phyloP scores from a whole-genome alignment of 2,329 filamentous ascomycete species.

The Fulvia fulva region DNA sequence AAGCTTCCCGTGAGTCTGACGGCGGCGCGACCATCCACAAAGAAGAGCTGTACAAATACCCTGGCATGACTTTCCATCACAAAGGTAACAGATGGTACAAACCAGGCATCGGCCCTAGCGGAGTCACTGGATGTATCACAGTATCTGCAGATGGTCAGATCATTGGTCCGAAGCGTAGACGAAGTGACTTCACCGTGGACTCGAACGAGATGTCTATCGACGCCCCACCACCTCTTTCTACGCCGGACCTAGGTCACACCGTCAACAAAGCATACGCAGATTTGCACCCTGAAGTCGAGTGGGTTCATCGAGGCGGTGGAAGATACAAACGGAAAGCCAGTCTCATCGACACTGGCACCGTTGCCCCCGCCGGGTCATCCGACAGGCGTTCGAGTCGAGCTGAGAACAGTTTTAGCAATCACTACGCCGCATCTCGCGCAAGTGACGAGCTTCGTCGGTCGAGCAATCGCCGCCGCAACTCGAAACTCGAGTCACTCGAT shows the following conservation, averaged over 20 bases:
- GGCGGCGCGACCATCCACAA: slow-evolving; percentile 16
- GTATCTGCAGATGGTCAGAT: slow-evolving; percentile 12
- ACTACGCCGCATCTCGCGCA: slow-evolving; percentile 14
- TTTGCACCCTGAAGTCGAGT: slow-evolving; percentile 19
- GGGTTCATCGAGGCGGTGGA: slow-evolving; percentile 22
- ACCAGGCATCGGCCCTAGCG: slow-evolving; percentile 24
- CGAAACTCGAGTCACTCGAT: slow-evolving; percentile 8
- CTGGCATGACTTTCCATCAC: slow-evolving; percentile 28
- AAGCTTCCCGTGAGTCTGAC: slow-evolving; percentile 9
- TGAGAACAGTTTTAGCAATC: slow-evolving; percentile 14
- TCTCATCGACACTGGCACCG: slow-evolving; percentile 6
- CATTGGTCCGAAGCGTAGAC: background rate
- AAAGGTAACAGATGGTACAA: slow-evolving; percentile 32
- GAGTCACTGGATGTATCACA: slow-evolving; percentile 19
- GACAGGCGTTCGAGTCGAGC: slow-evolving; percentile 20
- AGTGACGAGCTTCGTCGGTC: slow-evolving; percentile 17
- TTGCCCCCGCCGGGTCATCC: slow-evolving; percentile 15
- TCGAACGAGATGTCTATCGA: background rate
- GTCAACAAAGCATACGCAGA: slow-evolving; percentile 15
- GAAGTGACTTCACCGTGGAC: slow-evolving; percentile 1
- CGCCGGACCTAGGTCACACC: background rate
- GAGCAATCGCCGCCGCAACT: slow-evolving; percentile 14
- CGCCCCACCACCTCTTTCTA: background rate
- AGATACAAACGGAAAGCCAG: slow-evolving; percentile 20
- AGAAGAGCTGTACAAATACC: slow-evolving; percentile 21